Percentiles rank a stretch among this genome's conserved stretches.
Conservation (phyloP, 805 yeast genomes). For the Ogataea angusta region DNA sequence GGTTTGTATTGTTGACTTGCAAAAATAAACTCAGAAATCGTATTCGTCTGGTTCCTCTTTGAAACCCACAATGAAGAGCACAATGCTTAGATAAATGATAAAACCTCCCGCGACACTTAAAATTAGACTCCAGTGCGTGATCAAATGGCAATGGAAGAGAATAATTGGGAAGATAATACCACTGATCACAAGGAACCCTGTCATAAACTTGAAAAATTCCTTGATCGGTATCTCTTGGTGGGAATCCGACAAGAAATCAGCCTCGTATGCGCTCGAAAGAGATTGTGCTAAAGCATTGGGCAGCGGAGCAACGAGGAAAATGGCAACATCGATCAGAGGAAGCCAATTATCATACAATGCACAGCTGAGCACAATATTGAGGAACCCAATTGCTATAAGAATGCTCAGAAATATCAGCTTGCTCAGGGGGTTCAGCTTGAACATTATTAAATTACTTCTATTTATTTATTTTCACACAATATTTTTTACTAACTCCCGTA, state of each 20-base stretch:
- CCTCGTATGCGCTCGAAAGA: constrained; percentile 25
- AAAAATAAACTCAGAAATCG: constrained; percentile 41
- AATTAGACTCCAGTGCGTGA: constrained; percentile 30
- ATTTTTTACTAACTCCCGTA: constrained; percentile 6
- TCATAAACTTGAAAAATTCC: constrained; percentile 30
- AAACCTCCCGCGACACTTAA: constrained; percentile 85
- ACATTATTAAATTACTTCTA: constrained; percentile 6
- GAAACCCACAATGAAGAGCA: constrained; percentile 77
- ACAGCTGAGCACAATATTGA: constrained; percentile 82
- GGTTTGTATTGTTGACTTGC: constrained; percentile 63
- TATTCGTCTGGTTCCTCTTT: constrained; percentile 43
- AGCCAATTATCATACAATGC: constrained; percentile 86
- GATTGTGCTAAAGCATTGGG: constrained; percentile 32
- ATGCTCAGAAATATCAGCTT: constrained; percentile 71
- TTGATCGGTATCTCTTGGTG: constrained; percentile 22
- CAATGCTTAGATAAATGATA: constrained; percentile 77
- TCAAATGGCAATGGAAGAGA: constrained; percentile 30
- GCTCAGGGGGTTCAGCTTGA: constrained; percentile 54
- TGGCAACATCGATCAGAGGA: constrained; percentile 63
- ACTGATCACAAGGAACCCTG: constrained; percentile 34
- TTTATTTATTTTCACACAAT: neutral
- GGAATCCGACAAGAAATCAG: constrained; percentile 31
- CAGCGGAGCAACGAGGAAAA: constrained; percentile 36
- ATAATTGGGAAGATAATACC: constrained; percentile 33
- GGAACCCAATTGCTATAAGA: constrained; percentile 83